phyloP scores from a whole-genome alignment of 2,329 filamentous ascomycete species.

The Cytospora leucostoma region DNA sequence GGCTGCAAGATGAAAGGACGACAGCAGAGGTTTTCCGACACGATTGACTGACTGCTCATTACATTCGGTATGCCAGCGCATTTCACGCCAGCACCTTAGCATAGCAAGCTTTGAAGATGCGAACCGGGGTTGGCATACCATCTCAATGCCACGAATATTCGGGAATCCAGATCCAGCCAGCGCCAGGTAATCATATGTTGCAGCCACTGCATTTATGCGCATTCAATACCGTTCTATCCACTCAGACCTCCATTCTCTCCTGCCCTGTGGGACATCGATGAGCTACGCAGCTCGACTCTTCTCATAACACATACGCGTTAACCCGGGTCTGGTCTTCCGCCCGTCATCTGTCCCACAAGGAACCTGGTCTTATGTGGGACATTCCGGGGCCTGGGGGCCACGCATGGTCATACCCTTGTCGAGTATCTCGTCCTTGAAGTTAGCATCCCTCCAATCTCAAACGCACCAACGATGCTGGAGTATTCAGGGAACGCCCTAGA shows the following conservation, averaged over 20 bases:
- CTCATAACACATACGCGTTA: not conserved
- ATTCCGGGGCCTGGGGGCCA: conserved; percentile 9
- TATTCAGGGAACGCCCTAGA: not conserved
- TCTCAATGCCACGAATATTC: conserved; percentile 1
- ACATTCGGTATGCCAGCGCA: conserved; percentile 6
- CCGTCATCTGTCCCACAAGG: conserved; percentile 20
- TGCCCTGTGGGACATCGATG: not conserved
- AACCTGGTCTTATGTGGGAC: conserved; percentile 19
- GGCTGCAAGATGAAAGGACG: conserved; percentile 20
- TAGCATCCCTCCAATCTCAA: conserved; percentile 21
- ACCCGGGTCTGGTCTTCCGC: conserved; percentile 15
- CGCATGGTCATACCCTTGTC: conserved; percentile 18
- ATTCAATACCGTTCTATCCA: conserved; percentile 20
- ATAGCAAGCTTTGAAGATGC: conserved; percentile 1
- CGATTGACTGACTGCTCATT: not conserved
- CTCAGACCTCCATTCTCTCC: conserved; percentile 4
- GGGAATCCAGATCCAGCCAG: conserved; percentile 4
- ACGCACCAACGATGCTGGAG: conserved; percentile 18
- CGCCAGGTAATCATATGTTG: not conserved
- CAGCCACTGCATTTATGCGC: conserved; percentile 4
- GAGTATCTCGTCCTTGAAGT: conserved; percentile 11
- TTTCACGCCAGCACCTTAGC: not conserved
- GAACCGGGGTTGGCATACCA: conserved; percentile 8
- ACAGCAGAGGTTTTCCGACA: not conserved
- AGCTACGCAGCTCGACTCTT: not conserved